These are phyloP conservation scores for Pholiota adiposa DNA, from an alignment of 1,284 basidiomycete genomes.

Conservation along the genomic window DNA sequence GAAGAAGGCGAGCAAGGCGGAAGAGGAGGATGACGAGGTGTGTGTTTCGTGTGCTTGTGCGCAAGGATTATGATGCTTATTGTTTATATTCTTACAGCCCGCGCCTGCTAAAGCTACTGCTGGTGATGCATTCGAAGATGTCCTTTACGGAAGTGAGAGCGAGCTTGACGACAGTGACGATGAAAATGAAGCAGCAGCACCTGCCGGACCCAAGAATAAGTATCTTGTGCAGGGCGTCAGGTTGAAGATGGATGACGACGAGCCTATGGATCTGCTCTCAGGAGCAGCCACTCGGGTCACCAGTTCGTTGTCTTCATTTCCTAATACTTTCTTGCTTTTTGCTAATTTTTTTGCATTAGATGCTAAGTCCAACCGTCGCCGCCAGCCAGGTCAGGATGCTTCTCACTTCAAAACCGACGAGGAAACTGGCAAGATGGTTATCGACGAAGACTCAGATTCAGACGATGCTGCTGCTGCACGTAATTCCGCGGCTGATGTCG, in stretches of 20 bases:
- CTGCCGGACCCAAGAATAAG: constrained; percentile 38
- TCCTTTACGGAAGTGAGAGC: constrained; percentile 92
- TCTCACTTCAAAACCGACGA: constrained; percentile 88
- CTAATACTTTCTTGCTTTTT: not conserved
- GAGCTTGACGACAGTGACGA: constrained; percentile 80
- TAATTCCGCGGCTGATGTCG: constrained; percentile 53
- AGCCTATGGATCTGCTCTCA: constrained; percentile 94
- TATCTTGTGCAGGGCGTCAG: constrained; percentile 48
- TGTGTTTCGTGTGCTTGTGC: constrained; percentile 34
- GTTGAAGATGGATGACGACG: constrained; percentile 90
- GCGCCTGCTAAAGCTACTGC: constrained; percentile 48
- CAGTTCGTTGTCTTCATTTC: constrained; percentile 50
- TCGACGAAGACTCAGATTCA: constrained; percentile 60
- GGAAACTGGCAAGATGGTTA: constrained; percentile 87
- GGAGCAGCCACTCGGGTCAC: constrained; percentile 81
- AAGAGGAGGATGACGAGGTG: constrained; percentile 61
- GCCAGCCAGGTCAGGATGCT: constrained; percentile 88
- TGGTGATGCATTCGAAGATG: constrained; percentile 94
- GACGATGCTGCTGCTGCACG: constrained; percentile 47
- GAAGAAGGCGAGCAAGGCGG: constrained; percentile 60
- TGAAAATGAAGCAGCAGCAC: constrained; percentile 48
- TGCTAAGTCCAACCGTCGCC: constrained; percentile 54
- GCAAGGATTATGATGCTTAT: not conserved
- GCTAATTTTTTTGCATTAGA: constrained; percentile 43
- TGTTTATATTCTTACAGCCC: constrained; percentile 10